Conservation (phyloP, 2,329 filamentous ascomycete genomes). For the Fusarium redolens region DNA sequence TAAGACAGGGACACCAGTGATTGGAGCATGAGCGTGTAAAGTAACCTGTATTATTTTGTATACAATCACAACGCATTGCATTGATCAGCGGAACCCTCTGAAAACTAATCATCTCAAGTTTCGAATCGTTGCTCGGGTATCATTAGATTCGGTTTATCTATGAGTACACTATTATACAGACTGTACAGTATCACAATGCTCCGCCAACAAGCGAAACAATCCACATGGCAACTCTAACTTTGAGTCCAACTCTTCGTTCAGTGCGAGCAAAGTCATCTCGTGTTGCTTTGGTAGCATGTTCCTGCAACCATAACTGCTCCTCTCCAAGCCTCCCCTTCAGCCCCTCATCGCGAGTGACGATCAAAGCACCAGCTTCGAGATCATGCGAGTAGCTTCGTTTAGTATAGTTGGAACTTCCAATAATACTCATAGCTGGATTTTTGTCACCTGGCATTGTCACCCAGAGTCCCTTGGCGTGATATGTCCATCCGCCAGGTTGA, state of each 20-base stretch:
- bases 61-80: conserved; percentile 27
- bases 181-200: conserved; percentile 69
- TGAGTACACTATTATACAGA: conserved; percentile 34
- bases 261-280: conserved; percentile 82
- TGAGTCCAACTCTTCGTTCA: conserved; percentile 85
- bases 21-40: conserved; percentile 44
- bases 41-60: conserved; percentile 48
- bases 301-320: conserved; percentile 84
- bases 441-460: conserved; percentile 75
- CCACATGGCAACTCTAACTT: conserved; percentile 93
- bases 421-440: conserved; percentile 80
- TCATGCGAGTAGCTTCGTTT: conserved; percentile 93
- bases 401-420: conserved; percentile 96
- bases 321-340: conserved; percentile 79
- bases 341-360: conserved; percentile 81
- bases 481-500: conserved; percentile 90
- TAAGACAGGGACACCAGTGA: conserved; percentile 54
- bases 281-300: conserved; percentile 75
- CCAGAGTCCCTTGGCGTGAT: conserved; percentile 98
- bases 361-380: conserved; percentile 86
- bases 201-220: conserved; percentile 88
- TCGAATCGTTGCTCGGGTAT: conserved; percentile 12
- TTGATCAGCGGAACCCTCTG: not conserved
- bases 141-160: conserved; percentile 8
- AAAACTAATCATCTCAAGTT: not conserved